Evolutionary conservation across 163 green algal genomes (phyloP).

Genomic region (Volvox carteri): DNA sequence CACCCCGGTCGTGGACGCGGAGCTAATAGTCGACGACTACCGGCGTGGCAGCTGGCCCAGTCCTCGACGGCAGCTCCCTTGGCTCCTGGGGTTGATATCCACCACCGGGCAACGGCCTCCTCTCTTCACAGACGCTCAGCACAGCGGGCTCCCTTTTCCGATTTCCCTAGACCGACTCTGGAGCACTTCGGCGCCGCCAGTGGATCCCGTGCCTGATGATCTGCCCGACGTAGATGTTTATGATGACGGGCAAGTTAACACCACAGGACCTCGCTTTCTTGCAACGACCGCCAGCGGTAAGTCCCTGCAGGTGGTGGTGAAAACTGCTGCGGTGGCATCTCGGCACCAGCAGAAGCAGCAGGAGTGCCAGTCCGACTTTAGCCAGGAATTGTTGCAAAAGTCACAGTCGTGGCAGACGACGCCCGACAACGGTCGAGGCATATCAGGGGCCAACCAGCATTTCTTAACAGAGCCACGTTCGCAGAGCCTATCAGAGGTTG

Average conservation of each 20-base stretch:
- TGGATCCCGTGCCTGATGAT: neutral
- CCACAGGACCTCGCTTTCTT: slow-evolving; percentile 3
- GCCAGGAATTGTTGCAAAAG: neutral
- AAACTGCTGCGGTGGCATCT: slow-evolving; percentile 23
- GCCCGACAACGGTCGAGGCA: neutral
- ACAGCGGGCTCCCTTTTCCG: neutral
- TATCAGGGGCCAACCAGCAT: neutral
- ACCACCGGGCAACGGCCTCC: neutral
- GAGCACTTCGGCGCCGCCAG: neutral
- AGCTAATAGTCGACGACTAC: slow-evolving; percentile 32
- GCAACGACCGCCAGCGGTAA: slow-evolving; percentile 27
- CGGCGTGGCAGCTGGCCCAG: neutral
- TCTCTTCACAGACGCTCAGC: neutral
- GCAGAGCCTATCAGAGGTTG: neutral
- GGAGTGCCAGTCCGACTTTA: neutral
- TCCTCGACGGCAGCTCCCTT: neutral
- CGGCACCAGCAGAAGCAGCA: slow-evolving; percentile 16
- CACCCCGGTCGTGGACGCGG: neutral
- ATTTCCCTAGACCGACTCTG: neutral
- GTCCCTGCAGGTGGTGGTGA: slow-evolving; percentile 34
- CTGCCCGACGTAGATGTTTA: neutral
- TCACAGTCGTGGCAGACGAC: neutral
- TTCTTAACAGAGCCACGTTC: neutral
- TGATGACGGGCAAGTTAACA: neutral
- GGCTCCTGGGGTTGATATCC: neutral